Conservation (phyloP, 225 moss, liverwort and hornwort species). For the Anthoceros angustus region DNA sequence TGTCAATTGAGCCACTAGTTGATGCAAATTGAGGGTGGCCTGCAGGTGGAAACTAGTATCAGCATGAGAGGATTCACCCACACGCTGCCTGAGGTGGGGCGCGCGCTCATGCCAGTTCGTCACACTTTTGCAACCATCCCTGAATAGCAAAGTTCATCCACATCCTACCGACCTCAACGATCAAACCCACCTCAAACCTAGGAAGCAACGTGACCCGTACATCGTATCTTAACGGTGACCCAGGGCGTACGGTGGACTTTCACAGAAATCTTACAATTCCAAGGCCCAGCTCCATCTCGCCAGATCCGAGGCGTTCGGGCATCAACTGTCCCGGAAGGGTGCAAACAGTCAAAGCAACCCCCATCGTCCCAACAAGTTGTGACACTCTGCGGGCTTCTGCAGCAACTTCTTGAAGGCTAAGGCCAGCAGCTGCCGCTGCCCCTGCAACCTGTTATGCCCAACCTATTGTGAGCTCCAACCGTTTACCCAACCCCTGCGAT, state of each 20-base stretch:
- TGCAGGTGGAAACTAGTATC: constrained; percentile 15
- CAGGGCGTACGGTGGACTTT: not conserved
- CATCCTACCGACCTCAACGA: not conserved
- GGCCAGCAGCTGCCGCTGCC: constrained; percentile 72
- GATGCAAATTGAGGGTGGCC: constrained; percentile 11
- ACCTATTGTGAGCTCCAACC: not conserved
- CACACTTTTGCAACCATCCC: not conserved
- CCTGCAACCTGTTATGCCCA: constrained; percentile 57
- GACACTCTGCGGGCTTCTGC: constrained; percentile 78
- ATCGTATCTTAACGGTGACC: not conserved
- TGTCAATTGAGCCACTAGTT: constrained; percentile 14
- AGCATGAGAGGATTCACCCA: constrained; percentile 15
- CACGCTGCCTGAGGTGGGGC: constrained; percentile 11
- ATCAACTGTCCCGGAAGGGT: constrained; percentile 77
- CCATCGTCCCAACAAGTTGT: constrained; percentile 90
- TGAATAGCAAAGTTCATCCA: not conserved
- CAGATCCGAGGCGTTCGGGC: constrained; percentile 77
- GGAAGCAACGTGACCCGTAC: not conserved
- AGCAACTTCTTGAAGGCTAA: constrained; percentile 55
- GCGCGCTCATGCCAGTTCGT: constrained; percentile 16
- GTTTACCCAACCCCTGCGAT: not conserved
- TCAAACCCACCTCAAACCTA: not conserved
- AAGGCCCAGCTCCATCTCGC: constrained; percentile 95
- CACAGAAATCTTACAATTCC: constrained; percentile 57
- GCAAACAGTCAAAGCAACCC: constrained; percentile 83